phyloP scores from a whole-genome alignment of 208 protist species.

The Acanthamoeba royreba region DNA sequence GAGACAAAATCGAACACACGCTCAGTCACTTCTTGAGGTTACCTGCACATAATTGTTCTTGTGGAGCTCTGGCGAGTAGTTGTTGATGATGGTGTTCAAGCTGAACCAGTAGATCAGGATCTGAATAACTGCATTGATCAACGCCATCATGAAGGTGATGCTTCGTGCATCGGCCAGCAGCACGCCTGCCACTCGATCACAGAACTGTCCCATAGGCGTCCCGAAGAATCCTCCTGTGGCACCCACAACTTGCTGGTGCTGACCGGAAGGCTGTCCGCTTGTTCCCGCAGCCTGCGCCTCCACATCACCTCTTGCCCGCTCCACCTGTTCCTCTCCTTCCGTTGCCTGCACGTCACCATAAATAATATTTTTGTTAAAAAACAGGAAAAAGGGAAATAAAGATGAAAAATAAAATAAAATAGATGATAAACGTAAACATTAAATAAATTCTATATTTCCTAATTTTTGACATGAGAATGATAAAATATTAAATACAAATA shows the following conservation, averaged over 20 bases:
- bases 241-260: not conserved
- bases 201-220: not conserved
- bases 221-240: not conserved
- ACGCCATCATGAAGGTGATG: not conserved
- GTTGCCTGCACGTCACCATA: not conserved
- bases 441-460: no score
- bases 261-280: not conserved
- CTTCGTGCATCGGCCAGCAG: not conserved
- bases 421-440: no score
- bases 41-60: constrained; percentile 14
- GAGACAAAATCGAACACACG: no score
- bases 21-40: not conserved
- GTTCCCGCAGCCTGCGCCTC: not conserved
- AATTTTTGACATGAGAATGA: no score
- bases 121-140: not conserved
- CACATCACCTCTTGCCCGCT: not conserved
- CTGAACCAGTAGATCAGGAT: not conserved
- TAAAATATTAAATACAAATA: no score
- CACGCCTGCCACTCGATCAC: not conserved
- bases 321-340: not conserved
- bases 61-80: constrained; percentile 4
- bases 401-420: not conserved
- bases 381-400: no score
- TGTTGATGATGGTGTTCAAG: constrained; percentile 16
- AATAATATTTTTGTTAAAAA: not conserved